A percentile compares a stretch with the other conserved stretches of the same genome.
These are phyloP conservation scores for Quillaja saponaria DNA, from an alignment of 306 rosid species.

Conservation along the genomic window DNA sequence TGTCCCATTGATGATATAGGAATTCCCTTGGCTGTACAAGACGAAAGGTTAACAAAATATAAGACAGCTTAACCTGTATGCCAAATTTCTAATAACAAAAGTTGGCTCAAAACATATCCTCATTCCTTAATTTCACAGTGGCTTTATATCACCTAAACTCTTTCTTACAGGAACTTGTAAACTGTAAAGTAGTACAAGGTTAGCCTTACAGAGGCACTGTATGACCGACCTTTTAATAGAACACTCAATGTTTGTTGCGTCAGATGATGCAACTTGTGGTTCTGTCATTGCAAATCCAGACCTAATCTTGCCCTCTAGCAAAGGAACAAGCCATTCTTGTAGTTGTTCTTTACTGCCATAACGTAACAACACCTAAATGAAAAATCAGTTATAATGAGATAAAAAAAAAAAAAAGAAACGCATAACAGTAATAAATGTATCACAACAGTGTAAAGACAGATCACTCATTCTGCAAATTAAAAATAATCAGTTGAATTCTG, in stretches of 20 bases:
- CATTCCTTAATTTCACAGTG: background rate
- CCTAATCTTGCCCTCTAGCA: slow-evolving; percentile 89
- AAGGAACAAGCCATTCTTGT: slow-evolving; percentile 84
- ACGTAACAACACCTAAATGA: slow-evolving; percentile 77
- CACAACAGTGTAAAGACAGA: too few species aligned
- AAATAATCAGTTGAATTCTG: too few species aligned
- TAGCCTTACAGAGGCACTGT: too few species aligned
- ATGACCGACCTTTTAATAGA: slow-evolving; percentile 78
- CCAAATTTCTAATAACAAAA: slow-evolving; percentile 16
- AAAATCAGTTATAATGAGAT: slow-evolving; percentile 22
- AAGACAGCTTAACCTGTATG: slow-evolving; percentile 1
- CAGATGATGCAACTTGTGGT: slow-evolving; percentile 90
- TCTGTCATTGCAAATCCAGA: slow-evolving; percentile 98
- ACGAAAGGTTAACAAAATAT: slow-evolving; percentile 17
- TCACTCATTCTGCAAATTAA: too few species aligned
- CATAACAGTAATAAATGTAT: too few species aligned
- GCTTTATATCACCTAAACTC: slow-evolving; percentile 12
- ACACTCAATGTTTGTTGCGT: slow-evolving; percentile 89
- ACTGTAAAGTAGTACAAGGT: too few species aligned
- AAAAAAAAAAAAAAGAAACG: slow-evolving; percentile 25
- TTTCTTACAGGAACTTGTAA: slow-evolving; percentile 12
- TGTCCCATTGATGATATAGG: slow-evolving; percentile 76
- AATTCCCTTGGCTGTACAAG: slow-evolving; percentile 69
- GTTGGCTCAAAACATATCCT: slow-evolving; percentile 16
- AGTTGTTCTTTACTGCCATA: slow-evolving; percentile 79